These are phyloP conservation scores for Beauveria medogensis DNA, from an alignment of 2,329 filamentous ascomycete genomes.

Conservation along the genomic window DNA sequence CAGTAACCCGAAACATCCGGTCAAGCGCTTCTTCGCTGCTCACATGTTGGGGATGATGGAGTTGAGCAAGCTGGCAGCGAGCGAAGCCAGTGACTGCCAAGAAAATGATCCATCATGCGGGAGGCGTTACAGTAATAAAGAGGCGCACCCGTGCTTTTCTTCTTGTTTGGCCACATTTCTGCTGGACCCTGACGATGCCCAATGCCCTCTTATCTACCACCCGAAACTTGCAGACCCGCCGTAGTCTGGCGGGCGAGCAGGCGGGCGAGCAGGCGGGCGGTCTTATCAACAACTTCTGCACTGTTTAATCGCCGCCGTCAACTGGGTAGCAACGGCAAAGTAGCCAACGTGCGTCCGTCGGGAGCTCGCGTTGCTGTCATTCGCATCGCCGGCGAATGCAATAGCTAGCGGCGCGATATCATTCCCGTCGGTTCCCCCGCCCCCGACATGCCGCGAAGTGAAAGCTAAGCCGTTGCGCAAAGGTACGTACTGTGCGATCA, in stretches of 20 bases:
- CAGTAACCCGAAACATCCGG: neutral
- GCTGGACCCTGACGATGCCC: neutral
- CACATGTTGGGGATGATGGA: neutral
- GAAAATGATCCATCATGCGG: neutral
- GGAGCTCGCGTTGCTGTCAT: no score
- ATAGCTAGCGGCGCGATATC: neutral
- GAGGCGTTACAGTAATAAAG: no score
- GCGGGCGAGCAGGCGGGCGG: no score
- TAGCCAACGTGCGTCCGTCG: no score
- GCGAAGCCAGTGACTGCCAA: neutral
- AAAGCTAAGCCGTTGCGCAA: no score
- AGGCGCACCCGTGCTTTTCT: neutral
- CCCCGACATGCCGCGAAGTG: neutral
- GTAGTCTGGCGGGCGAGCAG: neutral
- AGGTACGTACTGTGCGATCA: no score
- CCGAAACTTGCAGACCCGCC: neutral
- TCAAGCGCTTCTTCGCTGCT: neutral
- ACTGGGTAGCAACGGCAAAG: no score
- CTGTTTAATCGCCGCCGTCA: no score
- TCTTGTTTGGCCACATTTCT: neutral
- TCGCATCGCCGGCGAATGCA: neutral
- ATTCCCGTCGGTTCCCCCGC: neutral
- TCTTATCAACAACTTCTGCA: no score
- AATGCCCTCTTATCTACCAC: constrained; percentile 4
- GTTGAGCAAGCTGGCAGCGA: no score